Percentiles rank a stretch among this genome's conserved stretches.
These are phyloP conservation scores for Filobasidium floriforme DNA, from an alignment of 768 basidiomycete genomes.

Conservation along the genomic window DNA sequence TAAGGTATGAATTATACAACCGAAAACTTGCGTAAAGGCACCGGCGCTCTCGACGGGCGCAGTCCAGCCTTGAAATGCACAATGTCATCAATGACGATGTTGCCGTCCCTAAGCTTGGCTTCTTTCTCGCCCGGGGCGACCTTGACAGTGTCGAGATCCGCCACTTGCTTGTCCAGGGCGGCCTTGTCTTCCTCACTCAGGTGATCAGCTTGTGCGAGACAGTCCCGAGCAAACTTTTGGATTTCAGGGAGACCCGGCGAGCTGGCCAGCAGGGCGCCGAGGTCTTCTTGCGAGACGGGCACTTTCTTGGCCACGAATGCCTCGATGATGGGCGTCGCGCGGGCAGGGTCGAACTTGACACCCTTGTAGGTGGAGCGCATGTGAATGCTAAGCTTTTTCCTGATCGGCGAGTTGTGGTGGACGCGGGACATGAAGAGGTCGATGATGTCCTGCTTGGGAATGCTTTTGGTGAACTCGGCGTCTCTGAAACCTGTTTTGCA, in stretches of 20 bases:
- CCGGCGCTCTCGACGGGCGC: background rate
- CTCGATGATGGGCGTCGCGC: constrained; percentile 58
- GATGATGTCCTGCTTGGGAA: constrained; percentile 70
- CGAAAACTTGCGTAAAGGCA: background rate
- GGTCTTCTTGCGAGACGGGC: constrained; percentile 51
- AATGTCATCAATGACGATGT: constrained; percentile 60
- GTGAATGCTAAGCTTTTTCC: constrained; percentile 79
- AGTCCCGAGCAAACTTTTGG: constrained; percentile 56
- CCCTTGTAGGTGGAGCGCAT: constrained; percentile 57
- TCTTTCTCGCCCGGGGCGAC: constrained; percentile 51
- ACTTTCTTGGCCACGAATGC: constrained; percentile 52
- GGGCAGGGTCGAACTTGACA: constrained; percentile 57
- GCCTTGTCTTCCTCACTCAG: constrained; percentile 48
- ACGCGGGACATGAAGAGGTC: constrained; percentile 62
- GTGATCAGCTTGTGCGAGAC: constrained; percentile 39
- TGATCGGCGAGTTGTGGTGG: constrained; percentile 60
- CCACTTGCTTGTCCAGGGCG: constrained; percentile 54
- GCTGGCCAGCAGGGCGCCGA: constrained; percentile 52
- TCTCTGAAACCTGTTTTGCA: constrained; percentile 61
- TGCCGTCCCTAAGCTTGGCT: constrained; percentile 50
- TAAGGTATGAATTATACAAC: background rate
- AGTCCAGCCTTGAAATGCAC: constrained; percentile 61
- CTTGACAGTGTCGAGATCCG: constrained; percentile 47
- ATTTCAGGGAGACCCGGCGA: constrained; percentile 59
- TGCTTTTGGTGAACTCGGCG: constrained; percentile 55